phyloP scores from a whole-genome alignment of 2,329 filamentous ascomycete genomes.

The Xylariaceae sp. region DNA sequence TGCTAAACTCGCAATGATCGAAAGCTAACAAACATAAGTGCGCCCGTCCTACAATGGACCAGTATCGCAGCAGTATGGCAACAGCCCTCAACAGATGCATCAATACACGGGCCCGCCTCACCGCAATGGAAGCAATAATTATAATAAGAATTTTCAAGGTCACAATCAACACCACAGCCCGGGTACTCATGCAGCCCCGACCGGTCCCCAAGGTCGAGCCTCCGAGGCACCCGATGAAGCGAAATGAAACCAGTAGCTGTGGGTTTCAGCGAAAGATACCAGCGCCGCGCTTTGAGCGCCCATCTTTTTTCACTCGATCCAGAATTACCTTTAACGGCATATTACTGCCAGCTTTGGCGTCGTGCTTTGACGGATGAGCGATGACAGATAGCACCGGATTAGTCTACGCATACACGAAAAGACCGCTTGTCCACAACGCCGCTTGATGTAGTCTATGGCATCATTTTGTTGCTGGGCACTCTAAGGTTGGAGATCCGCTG shows the following conservation, averaged over 20 bases:
- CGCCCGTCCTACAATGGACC: constrained; percentile 52
- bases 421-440: constrained; percentile 1
- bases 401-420: constrained; percentile 11
- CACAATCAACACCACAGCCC: constrained; percentile 40
- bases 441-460: constrained; percentile 11
- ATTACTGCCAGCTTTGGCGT: constrained; percentile 17
- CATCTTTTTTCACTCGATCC: constrained; percentile 25
- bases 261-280: constrained; percentile 23
- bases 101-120: constrained; percentile 55
- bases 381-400: constrained; percentile 2
- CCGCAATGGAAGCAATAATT: constrained; percentile 51
- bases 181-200: constrained; percentile 32
- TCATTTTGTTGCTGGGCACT: constrained; percentile 14
- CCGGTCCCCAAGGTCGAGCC: constrained; percentile 32
- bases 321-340: constrained; percentile 23
- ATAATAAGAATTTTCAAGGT: constrained; percentile 45
- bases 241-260: constrained; percentile 34
- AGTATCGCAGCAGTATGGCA: constrained; percentile 57
- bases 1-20: constrained; percentile 16
- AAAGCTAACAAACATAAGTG: constrained; percentile 43
- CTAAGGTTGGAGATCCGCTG: constrained; percentile 15
- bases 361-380: constrained; percentile 11
- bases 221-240: constrained; percentile 41
- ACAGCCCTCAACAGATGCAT: constrained; percentile 60
- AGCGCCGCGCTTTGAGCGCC: constrained; percentile 29